phyloP scores from a whole-genome alignment of 2,329 filamentous ascomycete species.

The Epicoccum sorghinum region DNA sequence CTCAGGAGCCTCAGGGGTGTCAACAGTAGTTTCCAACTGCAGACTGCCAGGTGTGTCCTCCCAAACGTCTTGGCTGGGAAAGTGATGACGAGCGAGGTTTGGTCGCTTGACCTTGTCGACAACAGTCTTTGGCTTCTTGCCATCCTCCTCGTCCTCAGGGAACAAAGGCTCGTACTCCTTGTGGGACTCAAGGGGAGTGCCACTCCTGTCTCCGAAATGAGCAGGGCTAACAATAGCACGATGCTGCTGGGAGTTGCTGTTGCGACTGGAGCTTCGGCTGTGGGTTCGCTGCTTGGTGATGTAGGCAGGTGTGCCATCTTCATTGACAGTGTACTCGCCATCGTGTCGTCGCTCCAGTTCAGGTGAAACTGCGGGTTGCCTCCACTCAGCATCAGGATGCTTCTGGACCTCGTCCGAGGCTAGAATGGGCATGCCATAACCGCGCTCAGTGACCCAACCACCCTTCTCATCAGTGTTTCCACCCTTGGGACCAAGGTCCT shows the following conservation, averaged over 20 bases:
- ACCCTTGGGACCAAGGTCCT: conserved; percentile 56
- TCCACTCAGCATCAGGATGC: conserved; percentile 68
- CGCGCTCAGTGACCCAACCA: conserved; percentile 63
- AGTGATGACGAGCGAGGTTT: conserved; percentile 63
- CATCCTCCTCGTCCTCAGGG: conserved; percentile 71
- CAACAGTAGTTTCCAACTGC: conserved; percentile 78
- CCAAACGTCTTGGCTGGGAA: conserved; percentile 96
- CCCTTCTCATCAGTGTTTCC: conserved; percentile 55
- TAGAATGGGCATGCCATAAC: conserved; percentile 78
- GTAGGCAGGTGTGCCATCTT: conserved; percentile 47
- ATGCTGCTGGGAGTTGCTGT: conserved; percentile 65
- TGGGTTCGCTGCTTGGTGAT: conserved; percentile 60
- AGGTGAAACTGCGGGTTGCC: conserved; percentile 84
- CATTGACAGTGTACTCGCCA: conserved; percentile 58
- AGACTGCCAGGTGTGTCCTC: conserved; percentile 91
- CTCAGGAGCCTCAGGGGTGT: conserved; percentile 79
- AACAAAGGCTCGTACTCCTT: conserved; percentile 96
- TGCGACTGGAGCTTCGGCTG: conserved; percentile 53
- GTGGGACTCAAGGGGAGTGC: conserved; percentile 81
- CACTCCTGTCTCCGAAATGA: conserved; percentile 57
- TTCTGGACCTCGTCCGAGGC: conserved; percentile 87
- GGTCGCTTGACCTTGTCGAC: conserved; percentile 63
- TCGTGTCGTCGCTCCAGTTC: conserved; percentile 62
- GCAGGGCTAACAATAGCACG: conserved; percentile 36
- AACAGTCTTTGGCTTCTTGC: conserved; percentile 58